Percentiles rank a stretch among this genome's conserved stretches.
These are phyloP conservation scores for Lachancea thermotolerans DNA, from an alignment of 805 yeast genomes.

Conservation along the genomic window DNA sequence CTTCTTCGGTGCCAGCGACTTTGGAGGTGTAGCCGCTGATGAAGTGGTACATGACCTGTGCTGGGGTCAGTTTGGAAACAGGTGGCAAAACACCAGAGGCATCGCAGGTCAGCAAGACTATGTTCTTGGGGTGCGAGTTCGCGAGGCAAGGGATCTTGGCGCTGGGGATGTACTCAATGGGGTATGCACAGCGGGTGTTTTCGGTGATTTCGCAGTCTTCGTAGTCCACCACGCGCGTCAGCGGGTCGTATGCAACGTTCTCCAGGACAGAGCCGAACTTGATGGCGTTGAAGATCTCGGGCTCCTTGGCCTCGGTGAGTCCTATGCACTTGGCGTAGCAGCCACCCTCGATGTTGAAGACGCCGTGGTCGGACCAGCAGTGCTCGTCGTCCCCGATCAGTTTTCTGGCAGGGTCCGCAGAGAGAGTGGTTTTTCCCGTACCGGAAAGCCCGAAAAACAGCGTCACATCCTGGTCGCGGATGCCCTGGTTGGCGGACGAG, in stretches of 20 bases:
- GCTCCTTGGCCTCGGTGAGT: conserved; percentile 85
- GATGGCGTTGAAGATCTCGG: conserved; percentile 93
- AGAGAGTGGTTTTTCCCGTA: conserved; percentile 95
- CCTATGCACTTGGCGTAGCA: conserved; percentile 98
- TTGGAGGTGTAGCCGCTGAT: conserved; percentile 97
- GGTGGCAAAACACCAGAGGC: conserved; percentile 98
- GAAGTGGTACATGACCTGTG: conserved; percentile 98
- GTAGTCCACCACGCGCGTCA: conserved; percentile 79
- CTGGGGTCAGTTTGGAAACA: conserved; percentile 84
- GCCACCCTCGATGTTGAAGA: conserved; percentile 98
- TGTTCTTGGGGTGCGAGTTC: conserved; percentile 84
- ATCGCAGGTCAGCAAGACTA: conserved; percentile 89
- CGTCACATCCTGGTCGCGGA: conserved; percentile 74
- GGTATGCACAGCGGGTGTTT: conserved; percentile 98
- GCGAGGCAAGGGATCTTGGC: conserved; percentile 95
- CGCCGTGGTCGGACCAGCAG: conserved; percentile 98
- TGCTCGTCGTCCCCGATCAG: conserved; percentile 98
- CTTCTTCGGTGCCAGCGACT: conserved; percentile 99
- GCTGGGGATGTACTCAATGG: conserved; percentile 92
- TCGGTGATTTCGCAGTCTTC: conserved; percentile 78
- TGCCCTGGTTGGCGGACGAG: conserved; percentile 92
- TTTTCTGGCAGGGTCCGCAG: conserved; percentile 91
- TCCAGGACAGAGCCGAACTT: conserved; percentile 92
- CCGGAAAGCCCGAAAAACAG: conserved; percentile 96
- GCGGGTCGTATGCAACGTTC: conserved; percentile 80